Conservation (phyloP, 306 rosid species). For the Sicyos edulis region DNA sequence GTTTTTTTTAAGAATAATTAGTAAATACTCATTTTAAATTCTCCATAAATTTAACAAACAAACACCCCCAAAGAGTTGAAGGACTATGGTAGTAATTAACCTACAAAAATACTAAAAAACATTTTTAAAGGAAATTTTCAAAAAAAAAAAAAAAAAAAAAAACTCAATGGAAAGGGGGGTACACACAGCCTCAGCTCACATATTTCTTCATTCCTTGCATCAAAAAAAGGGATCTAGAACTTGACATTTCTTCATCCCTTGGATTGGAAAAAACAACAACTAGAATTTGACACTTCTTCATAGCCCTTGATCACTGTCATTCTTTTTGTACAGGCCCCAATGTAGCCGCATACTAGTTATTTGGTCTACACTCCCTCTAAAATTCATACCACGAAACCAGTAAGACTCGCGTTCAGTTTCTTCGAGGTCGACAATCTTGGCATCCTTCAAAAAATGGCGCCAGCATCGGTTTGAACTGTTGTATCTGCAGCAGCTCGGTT, state of each 20-base stretch:
- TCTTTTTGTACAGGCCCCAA: background rate
- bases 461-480: slow-evolving; percentile 39
- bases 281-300: background rate
- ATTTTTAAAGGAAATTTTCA: no score
- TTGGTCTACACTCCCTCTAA: background rate
- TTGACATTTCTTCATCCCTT: background rate
- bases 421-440: slow-evolving; percentile 27
- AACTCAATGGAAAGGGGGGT: no score
- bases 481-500: slow-evolving; percentile 40
- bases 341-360: background rate
- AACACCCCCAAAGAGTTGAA: no score
- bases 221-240: background rate
- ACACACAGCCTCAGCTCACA: no score
- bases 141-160: no score
- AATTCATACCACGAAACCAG: background rate
- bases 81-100: no score
- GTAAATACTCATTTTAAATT: no score
- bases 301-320: background rate
- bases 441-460: slow-evolving; percentile 46
- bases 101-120: no score
- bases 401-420: background rate
- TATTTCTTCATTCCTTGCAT: background rate
- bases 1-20: no score
- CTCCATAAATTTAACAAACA: no score
- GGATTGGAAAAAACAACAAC: background rate